phyloP scores from a whole-genome alignment of 352 stramenopile species.

The Globisporangium solare region DNA sequence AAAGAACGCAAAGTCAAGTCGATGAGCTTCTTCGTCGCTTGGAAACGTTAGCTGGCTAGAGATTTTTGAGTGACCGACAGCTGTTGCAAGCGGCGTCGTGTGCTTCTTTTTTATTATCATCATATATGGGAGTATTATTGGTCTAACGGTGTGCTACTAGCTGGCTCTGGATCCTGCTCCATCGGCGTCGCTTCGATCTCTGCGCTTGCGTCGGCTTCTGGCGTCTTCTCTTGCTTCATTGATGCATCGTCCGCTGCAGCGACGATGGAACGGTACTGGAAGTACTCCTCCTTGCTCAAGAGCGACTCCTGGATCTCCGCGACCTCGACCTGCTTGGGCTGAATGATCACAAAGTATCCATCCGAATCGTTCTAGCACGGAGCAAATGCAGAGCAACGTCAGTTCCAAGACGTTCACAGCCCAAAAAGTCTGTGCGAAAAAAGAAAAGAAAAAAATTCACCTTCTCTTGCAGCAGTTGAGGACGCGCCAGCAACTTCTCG shows the following conservation, averaged over 20 bases:
- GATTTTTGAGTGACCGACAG: constrained; percentile 5
- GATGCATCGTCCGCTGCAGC: not conserved
- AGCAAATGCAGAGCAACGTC: not conserved
- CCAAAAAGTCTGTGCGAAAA: no score
- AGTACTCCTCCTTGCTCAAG: constrained; percentile 74
- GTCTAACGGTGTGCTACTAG: constrained; percentile 4
- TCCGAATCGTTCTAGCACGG: constrained; percentile 48
- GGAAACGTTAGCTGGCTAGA: constrained; percentile 12
- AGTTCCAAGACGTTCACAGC: not conserved
- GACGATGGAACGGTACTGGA: constrained; percentile 52
- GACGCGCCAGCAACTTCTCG: constrained; percentile 48
- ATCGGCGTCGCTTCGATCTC: not conserved
- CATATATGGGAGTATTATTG: constrained; percentile 11
- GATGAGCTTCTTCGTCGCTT: constrained; percentile 6
- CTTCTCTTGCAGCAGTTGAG: constrained; percentile 56
- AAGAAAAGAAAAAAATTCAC: constrained; percentile 7
- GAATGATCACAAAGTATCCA: constrained; percentile 77
- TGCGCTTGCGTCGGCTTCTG: not conserved
- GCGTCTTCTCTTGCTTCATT: not conserved
- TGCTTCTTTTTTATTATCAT: constrained; percentile 7
- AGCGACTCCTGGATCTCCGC: constrained; percentile 80
- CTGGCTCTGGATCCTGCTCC: constrained; percentile 5
- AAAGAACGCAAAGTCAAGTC: constrained; percentile 33
- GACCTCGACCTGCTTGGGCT: constrained; percentile 75
- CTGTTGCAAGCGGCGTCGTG: not conserved